These are phyloP conservation scores for Epichloe uncinata DNA, from an alignment of 2,329 filamentous ascomycete genomes.

Conservation along the genomic window DNA sequence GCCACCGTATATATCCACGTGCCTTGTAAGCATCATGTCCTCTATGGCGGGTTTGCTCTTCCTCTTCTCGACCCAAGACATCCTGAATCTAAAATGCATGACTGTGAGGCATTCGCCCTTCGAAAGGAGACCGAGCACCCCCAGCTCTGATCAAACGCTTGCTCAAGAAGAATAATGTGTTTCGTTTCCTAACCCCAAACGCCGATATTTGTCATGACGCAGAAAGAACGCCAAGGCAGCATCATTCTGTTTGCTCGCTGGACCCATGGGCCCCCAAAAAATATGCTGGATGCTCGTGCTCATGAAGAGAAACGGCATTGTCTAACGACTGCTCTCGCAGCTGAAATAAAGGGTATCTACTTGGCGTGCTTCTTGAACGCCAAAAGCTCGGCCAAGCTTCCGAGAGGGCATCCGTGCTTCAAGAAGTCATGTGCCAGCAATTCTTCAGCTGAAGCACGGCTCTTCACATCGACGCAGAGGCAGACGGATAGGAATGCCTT, in stretches of 20 bases:
- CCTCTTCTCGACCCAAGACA: neutral
- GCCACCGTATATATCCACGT: too few species aligned
- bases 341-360: conserved; percentile 22
- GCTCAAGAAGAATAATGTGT: neutral
- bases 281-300: conserved; percentile 2
- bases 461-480: conserved; percentile 92
- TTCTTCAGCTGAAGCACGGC: conserved; percentile 81
- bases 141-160: conserved; percentile 2
- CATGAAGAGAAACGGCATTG: neutral
- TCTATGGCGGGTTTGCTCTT: neutral
- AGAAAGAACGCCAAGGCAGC: neutral
- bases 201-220: conserved; percentile 2
- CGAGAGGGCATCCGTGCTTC: conserved; percentile 74
- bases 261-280: neutral
- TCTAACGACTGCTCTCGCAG: neutral
- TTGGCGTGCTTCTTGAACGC: conserved; percentile 69
- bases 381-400: conserved; percentile 73
- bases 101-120: neutral
- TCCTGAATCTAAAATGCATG: neutral
- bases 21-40: too few species aligned
- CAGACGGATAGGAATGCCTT: conserved; percentile 96
- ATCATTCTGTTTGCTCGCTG: conserved; percentile 8
- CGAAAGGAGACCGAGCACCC: neutral
- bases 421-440: conserved; percentile 87
- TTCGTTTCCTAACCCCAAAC: conserved; percentile 5